phyloP scores from a whole-genome alignment of 148 eudicot genomes.

The Drosera capensis region DNA sequence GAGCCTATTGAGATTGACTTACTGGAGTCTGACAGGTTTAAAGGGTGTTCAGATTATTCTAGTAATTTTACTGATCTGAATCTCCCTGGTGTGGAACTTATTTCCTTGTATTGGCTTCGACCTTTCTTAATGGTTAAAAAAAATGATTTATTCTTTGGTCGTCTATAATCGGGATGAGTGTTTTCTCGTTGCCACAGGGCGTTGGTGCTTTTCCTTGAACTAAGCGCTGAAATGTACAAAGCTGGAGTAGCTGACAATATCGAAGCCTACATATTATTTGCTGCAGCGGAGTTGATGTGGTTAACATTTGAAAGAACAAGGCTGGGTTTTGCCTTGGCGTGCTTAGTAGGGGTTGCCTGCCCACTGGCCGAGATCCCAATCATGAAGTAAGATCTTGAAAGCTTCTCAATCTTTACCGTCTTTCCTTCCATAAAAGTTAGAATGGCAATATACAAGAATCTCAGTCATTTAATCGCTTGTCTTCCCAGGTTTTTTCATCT shows the following conservation, averaged over 20 bases:
- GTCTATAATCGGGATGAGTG: not conserved
- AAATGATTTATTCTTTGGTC: not conserved
- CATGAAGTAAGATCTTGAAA: constrained; percentile 29
- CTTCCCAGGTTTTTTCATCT: constrained; percentile 38
- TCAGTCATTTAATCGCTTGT: not conserved
- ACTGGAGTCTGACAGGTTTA: too few relatives aligned
- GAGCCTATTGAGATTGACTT: too few relatives aligned
- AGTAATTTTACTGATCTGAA: too few relatives aligned
- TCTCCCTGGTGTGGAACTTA: not conserved
- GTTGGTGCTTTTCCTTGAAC: constrained; percentile 42
- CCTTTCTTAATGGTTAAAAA: too few relatives aligned
- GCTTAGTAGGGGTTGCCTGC: constrained; percentile 48
- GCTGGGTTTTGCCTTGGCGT: constrained; percentile 66
- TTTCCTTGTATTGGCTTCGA: not conserved
- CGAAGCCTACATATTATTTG: constrained; percentile 69
- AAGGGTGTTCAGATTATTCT: too few relatives aligned
- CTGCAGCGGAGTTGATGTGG: constrained; percentile 66
- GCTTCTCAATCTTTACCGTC: constrained; percentile 1
- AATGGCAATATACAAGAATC: not conserved
- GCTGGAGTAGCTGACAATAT: constrained; percentile 59
- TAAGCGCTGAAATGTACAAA: constrained; percentile 73
- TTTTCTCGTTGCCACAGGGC: constrained; percentile 27
- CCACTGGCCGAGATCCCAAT: constrained; percentile 76
- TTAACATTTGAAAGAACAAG: constrained; percentile 33
- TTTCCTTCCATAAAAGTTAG: not conserved